Conservation (phyloP, 2,329 filamentous ascomycete species). For the Fusarium anthophilum region DNA sequence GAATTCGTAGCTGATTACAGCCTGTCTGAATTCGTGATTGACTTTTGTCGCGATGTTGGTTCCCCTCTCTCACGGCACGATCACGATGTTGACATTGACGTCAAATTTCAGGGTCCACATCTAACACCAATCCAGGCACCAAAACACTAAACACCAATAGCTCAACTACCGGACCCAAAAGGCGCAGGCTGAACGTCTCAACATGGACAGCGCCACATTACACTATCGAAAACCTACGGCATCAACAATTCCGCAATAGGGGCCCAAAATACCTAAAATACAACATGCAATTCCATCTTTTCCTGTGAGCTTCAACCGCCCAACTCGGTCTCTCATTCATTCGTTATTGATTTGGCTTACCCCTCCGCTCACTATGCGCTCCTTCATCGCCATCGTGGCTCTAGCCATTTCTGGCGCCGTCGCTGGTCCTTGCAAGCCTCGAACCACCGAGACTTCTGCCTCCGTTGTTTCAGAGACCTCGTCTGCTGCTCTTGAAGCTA, state of each 20-base stretch:
- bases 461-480: background rate
- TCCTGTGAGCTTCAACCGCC: slow-evolving; percentile 1
- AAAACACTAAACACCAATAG: slow-evolving; percentile 13
- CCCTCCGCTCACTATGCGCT: slow-evolving; percentile 23
- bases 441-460: background rate
- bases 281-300: background rate
- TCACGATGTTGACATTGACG: too few relatives aligned
- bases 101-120: slow-evolving; percentile 7
- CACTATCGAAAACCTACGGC: slow-evolving; percentile 7
- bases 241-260: background rate
- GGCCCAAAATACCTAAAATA: background rate
- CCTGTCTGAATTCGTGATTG: background rate
- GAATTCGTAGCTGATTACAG: accelerated
- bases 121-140: background rate
- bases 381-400: slow-evolving; percentile 21
- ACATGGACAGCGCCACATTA: background rate
- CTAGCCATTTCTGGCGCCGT: slow-evolving; percentile 23
- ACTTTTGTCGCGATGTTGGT: background rate
- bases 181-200: slow-evolving; percentile 10
- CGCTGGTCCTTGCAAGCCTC: slow-evolving; percentile 24
- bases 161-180: background rate
- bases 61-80: background rate
- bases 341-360: background rate
- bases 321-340: slow-evolving; percentile 23
- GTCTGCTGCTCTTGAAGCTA: background rate